These are phyloP conservation scores for Saccharomycopsis synnaedendra DNA, from an alignment of 805 yeast genomes.

Conservation along the genomic window DNA sequence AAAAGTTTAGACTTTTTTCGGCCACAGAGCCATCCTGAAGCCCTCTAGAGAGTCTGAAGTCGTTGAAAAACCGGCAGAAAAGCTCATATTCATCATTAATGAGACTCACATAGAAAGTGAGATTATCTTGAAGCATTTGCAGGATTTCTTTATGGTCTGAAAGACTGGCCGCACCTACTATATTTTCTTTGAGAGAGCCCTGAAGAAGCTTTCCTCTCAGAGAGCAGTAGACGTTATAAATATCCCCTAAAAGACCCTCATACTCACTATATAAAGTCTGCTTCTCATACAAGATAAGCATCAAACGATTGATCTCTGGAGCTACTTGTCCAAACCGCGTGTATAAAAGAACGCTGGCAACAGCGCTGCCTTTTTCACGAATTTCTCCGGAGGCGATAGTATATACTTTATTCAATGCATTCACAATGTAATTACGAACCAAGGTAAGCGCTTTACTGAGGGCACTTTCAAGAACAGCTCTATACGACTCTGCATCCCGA, in stretches of 20 bases:
- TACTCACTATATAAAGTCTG: constrained; percentile 36
- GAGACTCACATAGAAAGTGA: constrained; percentile 48
- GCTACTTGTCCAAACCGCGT: constrained; percentile 45
- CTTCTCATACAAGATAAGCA: constrained; percentile 16
- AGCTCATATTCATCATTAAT: constrained; percentile 50
- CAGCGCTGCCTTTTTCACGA: constrained; percentile 23
- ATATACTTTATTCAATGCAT: constrained; percentile 25
- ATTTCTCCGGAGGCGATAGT: constrained; percentile 23
- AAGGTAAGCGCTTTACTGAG: constrained; percentile 71
- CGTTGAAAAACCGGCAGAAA: constrained; percentile 43
- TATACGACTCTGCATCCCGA: constrained; percentile 59
- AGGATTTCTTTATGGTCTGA: constrained; percentile 30
- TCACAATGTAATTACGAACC: constrained; percentile 52
- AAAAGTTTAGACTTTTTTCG: constrained; percentile 5
- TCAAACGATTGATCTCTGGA: constrained; percentile 26
- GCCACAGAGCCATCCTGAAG: not conserved
- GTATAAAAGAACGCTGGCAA: constrained; percentile 54
- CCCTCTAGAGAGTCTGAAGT: constrained; percentile 17
- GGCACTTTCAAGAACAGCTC: constrained; percentile 69
- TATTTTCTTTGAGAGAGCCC: constrained; percentile 28
- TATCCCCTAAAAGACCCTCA: constrained; percentile 55
- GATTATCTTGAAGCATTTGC: constrained; percentile 48
- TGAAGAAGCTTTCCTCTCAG: constrained; percentile 40
- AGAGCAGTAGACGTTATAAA: constrained; percentile 50
- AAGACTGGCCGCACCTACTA: constrained; percentile 21